Evolutionary conservation across 805 yeast species (phyloP).

Genomic region (Myxozyma nipponensis): DNA sequence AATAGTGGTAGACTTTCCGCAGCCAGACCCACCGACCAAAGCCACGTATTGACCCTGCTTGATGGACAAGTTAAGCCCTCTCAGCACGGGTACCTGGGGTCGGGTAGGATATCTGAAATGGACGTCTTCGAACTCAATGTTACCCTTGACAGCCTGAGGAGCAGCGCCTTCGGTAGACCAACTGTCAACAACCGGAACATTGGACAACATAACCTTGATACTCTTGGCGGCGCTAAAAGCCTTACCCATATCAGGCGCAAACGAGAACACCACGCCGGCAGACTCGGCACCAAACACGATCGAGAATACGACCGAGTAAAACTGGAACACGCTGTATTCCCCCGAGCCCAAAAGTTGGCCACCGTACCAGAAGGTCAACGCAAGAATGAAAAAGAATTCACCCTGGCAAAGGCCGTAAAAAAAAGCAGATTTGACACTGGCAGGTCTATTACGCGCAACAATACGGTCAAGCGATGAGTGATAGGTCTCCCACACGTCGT

Average conservation of each 20-base stretch:
- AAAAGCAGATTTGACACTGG: slow-evolving; percentile 33
- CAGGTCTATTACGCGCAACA: slow-evolving; percentile 36
- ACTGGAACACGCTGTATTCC: slow-evolving; percentile 36
- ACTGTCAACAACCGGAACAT: slow-evolving; percentile 38
- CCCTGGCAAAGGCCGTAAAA: slow-evolving; percentile 42
- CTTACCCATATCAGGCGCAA: slow-evolving; percentile 45
- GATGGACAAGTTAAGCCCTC: slow-evolving; percentile 49
- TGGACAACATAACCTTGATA: slow-evolving; percentile 36
- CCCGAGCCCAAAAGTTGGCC: slow-evolving; percentile 37
- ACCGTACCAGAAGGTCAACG: slow-evolving; percentile 45
- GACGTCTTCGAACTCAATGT: slow-evolving; percentile 48
- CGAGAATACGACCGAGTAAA: slow-evolving; percentile 41
- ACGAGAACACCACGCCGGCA: slow-evolving; percentile 43
- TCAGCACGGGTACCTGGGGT: slow-evolving; percentile 43
- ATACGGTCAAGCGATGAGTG: slow-evolving; percentile 18
- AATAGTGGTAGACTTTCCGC: slow-evolving; percentile 62
- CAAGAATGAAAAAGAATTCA: slow-evolving; percentile 41
- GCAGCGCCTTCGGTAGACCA: slow-evolving; percentile 35
- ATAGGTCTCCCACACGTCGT: slow-evolving; percentile 38
- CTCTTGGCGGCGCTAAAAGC: slow-evolving; percentile 40
- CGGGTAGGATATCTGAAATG: slow-evolving; percentile 36
- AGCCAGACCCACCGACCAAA: slow-evolving; percentile 64
- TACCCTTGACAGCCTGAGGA: slow-evolving; percentile 42
- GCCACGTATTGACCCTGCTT: slow-evolving; percentile 53
- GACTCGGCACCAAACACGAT: slow-evolving; percentile 44